Evolutionary conservation across 495 filamentous ascomycete genomes (phyloP).

Genomic region (Lasiosphaeriaceae sp.): DNA sequence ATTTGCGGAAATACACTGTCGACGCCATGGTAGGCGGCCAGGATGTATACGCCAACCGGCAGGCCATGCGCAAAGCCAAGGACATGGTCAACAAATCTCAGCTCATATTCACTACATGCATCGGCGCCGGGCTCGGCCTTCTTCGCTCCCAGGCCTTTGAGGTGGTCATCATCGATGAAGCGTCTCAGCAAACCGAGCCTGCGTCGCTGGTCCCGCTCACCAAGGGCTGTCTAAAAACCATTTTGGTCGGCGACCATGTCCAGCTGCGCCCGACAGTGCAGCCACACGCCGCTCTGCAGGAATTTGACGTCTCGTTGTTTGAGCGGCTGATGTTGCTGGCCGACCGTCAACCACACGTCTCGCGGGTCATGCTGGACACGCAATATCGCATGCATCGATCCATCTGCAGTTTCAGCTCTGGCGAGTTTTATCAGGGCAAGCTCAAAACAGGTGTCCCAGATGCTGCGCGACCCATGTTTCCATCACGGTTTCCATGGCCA

Average conservation of each 20-base stretch:
- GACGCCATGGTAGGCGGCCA: conserved; percentile 48
- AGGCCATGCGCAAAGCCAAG: conserved; percentile 36
- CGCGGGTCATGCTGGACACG: conserved; percentile 47
- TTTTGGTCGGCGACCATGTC: conserved; percentile 52
- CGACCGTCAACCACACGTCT: too few relatives aligned
- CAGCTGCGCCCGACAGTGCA: conserved; percentile 49
- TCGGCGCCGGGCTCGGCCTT: conserved; percentile 45
- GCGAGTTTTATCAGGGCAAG: conserved; percentile 45
- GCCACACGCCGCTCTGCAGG: conserved; percentile 29
- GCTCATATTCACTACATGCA: conserved; percentile 49
- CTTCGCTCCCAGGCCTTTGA: conserved; percentile 42
- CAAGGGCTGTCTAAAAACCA: conserved; percentile 45
- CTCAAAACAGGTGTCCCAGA: conserved; percentile 37
- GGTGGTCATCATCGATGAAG: conserved; percentile 49
- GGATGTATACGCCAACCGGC: conserved; percentile 35
- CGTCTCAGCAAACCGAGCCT: conserved; percentile 47
- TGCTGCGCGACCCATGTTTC: conserved; percentile 18
- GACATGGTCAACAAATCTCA: conserved; percentile 36
- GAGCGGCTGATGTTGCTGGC: too few relatives aligned
- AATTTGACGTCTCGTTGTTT: conserved; percentile 49
- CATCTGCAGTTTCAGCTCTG: conserved; percentile 44
- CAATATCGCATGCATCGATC: conserved; percentile 52
- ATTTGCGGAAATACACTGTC: conserved; percentile 36
- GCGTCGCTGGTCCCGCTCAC: conserved; percentile 44
- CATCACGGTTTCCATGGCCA: conserved; percentile 24